These are phyloP conservation scores for Elasticomyces elasticus DNA, from an alignment of 495 filamentous ascomycete species.

Conservation along the genomic window DNA sequence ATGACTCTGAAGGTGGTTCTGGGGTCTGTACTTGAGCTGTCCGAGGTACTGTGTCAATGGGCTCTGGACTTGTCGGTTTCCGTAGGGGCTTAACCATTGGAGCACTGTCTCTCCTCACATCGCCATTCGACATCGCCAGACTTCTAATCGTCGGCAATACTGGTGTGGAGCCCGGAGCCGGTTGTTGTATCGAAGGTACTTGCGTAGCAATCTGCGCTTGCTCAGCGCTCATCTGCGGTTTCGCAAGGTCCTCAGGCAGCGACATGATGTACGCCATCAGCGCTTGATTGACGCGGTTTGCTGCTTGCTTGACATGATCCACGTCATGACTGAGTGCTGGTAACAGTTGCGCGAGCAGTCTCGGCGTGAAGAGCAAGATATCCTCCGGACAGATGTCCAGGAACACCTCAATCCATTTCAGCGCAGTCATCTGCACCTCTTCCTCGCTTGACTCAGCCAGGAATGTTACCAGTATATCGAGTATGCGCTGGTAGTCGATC, in stretches of 20 bases:
- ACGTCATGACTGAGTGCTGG: slow-evolving; percentile 89
- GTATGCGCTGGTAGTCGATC: slow-evolving; percentile 81
- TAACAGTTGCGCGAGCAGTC: slow-evolving; percentile 80
- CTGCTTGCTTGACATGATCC: slow-evolving; percentile 78
- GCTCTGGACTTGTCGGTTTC: slow-evolving; percentile 17
- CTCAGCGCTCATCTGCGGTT: background rate
- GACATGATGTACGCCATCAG: slow-evolving; percentile 87
- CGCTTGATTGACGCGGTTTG: slow-evolving; percentile 77
- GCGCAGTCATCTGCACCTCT: slow-evolving; percentile 77
- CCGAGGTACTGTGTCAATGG: background rate
- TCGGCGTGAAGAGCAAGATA: slow-evolving; percentile 88
- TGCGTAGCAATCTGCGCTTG: slow-evolving; percentile 30
- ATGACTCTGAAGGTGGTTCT: slow-evolving; percentile 31
- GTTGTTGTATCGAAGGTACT: slow-evolving; percentile 13
- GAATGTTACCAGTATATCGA: slow-evolving; percentile 86
- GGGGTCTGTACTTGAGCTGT: slow-evolving; percentile 14
- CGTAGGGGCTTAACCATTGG: background rate
- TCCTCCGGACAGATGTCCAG: slow-evolving; percentile 97
- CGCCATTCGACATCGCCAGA: slow-evolving; percentile 8
- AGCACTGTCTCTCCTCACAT: slow-evolving; percentile 15
- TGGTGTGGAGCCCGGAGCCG: slow-evolving; percentile 16
- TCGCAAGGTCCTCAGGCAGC: slow-evolving; percentile 62
- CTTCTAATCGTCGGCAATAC: slow-evolving; percentile 1
- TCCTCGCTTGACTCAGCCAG: slow-evolving; percentile 74
- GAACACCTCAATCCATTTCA: slow-evolving; percentile 93